Evolutionary conservation across 2,329 filamentous ascomycete genomes (phyloP).

Genomic region (Fusarium camptoceras): DNA sequence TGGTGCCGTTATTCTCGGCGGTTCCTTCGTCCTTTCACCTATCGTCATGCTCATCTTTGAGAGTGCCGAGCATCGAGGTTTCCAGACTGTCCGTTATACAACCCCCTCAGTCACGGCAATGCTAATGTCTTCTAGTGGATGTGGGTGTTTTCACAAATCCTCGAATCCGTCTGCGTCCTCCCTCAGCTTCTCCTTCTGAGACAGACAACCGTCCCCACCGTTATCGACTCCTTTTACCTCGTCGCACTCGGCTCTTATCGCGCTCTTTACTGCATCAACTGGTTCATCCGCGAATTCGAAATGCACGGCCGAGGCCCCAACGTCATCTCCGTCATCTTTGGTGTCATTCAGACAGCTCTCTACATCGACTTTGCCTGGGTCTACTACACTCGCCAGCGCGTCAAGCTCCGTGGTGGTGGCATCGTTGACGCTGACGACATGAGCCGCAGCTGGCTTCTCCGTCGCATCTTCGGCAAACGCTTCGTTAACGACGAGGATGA

Average conservation of each 20-base stretch:
- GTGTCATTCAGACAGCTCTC: constrained; percentile 87
- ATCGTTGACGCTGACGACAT: constrained; percentile 92
- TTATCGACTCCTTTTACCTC: constrained; percentile 97
- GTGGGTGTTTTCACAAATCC: constrained; percentile 90
- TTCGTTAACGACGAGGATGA: constrained; percentile 61
- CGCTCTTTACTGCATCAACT: constrained; percentile 90
- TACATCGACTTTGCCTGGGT: constrained; percentile 98
- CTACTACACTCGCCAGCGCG: constrained; percentile 91
- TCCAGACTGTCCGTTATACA: constrained; percentile 60
- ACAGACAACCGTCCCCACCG: constrained; percentile 94
- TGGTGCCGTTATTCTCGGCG: constrained; percentile 75
- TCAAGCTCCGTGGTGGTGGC: constrained; percentile 89
- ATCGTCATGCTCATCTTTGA: constrained; percentile 78
- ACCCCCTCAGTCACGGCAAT: rapidly evolving
- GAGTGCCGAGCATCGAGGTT: constrained; percentile 54
- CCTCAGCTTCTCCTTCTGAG: constrained; percentile 92
- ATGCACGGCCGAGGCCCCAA: constrained; percentile 70
- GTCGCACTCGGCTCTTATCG: constrained; percentile 88
- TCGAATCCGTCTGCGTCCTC: constrained; percentile 90
- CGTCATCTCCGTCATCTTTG: constrained; percentile 83
- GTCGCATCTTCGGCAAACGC: constrained; percentile 77
- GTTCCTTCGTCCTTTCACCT: constrained; percentile 75
- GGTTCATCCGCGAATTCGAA: constrained; percentile 78
- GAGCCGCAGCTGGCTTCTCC: constrained; percentile 84
- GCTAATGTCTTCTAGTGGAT: constrained; percentile 67